A percentile compares a stretch with the other conserved stretches of the same genome.
Evolutionary conservation across 768 basidiomycete genomes (phyloP).

Genomic region (Cystobasidium ongulense): DNA sequence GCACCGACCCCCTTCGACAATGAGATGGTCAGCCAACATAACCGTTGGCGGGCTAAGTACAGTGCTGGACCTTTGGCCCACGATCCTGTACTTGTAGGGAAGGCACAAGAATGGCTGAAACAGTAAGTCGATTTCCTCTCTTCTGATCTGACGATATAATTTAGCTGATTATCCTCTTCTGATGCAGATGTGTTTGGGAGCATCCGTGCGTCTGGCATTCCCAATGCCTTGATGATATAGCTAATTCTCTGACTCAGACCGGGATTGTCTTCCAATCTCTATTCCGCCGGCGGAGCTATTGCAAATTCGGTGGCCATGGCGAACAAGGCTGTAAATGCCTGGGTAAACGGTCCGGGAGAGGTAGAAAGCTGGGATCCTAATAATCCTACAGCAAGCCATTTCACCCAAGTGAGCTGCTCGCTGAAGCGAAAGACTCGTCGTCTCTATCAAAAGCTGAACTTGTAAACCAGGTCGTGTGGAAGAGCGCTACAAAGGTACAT

Average conservation of each 20-base stretch:
- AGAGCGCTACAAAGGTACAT: conserved; percentile 51
- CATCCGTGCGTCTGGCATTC: background rate
- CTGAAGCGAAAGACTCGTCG: no score
- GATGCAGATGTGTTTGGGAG: background rate
- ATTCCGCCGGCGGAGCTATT: background rate
- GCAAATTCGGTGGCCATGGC: background rate
- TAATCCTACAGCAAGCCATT: conserved; percentile 53
- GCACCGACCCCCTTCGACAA: background rate
- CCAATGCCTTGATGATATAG: background rate
- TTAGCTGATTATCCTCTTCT: no score
- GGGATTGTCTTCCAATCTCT: background rate
- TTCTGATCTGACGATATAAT: no score
- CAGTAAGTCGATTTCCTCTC: background rate
- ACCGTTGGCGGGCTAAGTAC: background rate
- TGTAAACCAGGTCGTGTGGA: conserved; percentile 57
- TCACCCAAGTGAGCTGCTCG: conserved; percentile 49
- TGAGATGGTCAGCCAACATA: background rate
- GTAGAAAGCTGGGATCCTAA: conserved; percentile 49
- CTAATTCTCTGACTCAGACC: background rate
- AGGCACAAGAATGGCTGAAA: background rate
- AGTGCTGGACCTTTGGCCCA: background rate
- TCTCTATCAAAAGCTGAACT: no score
- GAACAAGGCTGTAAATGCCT: background rate
- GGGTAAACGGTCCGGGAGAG: background rate
- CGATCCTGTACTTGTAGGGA: conserved; percentile 1